These are phyloP conservation scores for Paramecium bursaria DNA, from an alignment of 73 alveolate genomes.

Conservation along the genomic window DNA sequence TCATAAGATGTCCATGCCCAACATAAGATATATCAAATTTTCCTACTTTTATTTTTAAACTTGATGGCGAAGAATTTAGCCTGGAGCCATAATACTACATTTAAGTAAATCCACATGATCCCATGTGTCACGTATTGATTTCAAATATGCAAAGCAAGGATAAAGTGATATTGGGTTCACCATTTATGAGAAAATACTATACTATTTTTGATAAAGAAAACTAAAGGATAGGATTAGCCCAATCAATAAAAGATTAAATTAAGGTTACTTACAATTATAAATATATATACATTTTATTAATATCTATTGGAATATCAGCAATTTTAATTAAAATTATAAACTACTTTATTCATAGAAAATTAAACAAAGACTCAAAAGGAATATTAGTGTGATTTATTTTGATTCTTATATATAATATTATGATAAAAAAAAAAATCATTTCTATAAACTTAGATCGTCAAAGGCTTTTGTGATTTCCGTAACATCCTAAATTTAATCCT, in stretches of 20 bases:
- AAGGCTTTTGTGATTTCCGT: no score
- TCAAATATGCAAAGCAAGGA: constrained; percentile 25
- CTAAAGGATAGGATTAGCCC: constrained; percentile 82
- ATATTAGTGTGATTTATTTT: no score
- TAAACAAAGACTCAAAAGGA: no score
- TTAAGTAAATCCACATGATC: constrained; percentile 33
- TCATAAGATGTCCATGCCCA: constrained; percentile 55
- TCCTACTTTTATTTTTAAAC: constrained; percentile 1
- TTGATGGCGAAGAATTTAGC: constrained; percentile 15
- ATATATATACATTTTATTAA: no score
- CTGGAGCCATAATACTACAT: constrained; percentile 29
- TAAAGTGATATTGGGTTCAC: constrained; percentile 83
- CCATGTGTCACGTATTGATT: constrained; percentile 34
- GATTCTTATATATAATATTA: no score
- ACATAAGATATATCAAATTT: constrained; percentile 12
- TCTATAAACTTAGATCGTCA: no score
- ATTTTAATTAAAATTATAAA: no score
- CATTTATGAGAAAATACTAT: constrained; percentile 88
- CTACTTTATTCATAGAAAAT: no score
- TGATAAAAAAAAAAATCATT: no score
- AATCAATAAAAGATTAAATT: background rate
- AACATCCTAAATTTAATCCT: no score
- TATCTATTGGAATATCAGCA: no score
- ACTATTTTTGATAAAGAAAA: constrained; percentile 81
- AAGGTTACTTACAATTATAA: no score